Evolutionary conservation across 1,284 basidiomycete genomes (phyloP), one percentile per base, ranked within the genome.

Genomic region (Wallemia hederae): DNA sequence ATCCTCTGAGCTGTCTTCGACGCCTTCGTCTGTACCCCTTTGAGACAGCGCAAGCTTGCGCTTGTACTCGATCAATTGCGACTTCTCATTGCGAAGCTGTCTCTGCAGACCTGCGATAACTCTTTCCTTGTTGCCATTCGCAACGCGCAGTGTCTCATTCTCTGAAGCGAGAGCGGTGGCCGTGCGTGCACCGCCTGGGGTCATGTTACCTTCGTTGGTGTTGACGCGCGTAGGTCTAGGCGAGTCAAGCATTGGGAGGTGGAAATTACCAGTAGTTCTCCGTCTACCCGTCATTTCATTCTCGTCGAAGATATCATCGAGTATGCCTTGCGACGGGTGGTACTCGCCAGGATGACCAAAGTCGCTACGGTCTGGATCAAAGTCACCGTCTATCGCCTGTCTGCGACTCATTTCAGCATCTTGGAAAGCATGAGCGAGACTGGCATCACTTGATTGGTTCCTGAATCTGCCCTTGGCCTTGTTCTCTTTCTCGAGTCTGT

Each of bases 71-170:
- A 85, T 77, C 58, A 80, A 76, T 63, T 79, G 70, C 72, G 83
- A 81, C 71, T 86, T 87, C 74, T 88, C 85, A 62, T 83, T 75
- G 67, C 80, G 78, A 58, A 89, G 68, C 1, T 80, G 80, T 56
- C 80, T 78, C 67, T 85, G 83, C 62, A 89, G 75, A 2, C 84
- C 85, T 63, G 75, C 77, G 66, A 89, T 82, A 66, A 85, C 82
- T 60, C 83, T 73, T 67, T 49, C 39, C 22, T 49, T 49, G 39
- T 49, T 49, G 3, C 39, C n/a, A 49, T 49, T 11, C 3, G 39
- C 39, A n/a, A 49, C 39, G n/a, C 39, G 39, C 22, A 49, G n/a
- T 5, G 39, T 49, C 22, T 49, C 39, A 49, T 49, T 49, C 19
- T 49, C 39, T 7, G 39, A 49, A 49, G 39, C 39, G 11, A 49